Evolutionary conservation across 148 eudicot genomes (phyloP).

Genomic region (Hydrangea macrophylla): DNA sequence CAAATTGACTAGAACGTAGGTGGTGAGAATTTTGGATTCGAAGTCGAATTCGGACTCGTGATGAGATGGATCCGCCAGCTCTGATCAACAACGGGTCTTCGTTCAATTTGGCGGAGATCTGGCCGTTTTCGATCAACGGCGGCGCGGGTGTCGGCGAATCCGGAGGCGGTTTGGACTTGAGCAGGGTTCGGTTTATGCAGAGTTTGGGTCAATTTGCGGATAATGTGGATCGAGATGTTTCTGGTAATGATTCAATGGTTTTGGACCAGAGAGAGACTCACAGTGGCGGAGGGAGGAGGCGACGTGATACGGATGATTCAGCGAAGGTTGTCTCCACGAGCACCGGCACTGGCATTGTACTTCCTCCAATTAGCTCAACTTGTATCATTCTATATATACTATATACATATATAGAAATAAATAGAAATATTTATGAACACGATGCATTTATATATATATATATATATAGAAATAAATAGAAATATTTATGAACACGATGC

Average conservation of each 20-base stretch:
- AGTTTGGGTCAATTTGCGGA: constrained; percentile 11
- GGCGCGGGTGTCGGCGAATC: background rate
- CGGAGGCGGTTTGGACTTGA: constrained; percentile 13
- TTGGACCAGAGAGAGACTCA: constrained; percentile 12
- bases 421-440: background rate
- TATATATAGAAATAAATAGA: background rate
- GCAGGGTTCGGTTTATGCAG: constrained; percentile 12
- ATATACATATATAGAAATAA: background rate
- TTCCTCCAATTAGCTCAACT: background rate
- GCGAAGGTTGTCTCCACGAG: constrained; percentile 10
- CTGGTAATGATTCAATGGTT: constrained; percentile 8
- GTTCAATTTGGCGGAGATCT: constrained; percentile 65
- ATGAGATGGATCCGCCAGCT: constrained; percentile 51
- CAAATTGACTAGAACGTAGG: background rate
- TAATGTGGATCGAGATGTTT: constrained; percentile 11
- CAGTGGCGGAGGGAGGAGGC: constrained; percentile 6
- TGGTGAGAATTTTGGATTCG: constrained; percentile 5
- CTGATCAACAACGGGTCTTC: constrained; percentile 34
- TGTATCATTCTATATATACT: background rate
- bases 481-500: background rate
- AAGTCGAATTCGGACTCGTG: background rate
- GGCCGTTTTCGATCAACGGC: constrained; percentile 48
- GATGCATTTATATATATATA: background rate
- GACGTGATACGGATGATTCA: constrained; percentile 8
- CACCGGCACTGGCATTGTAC: constrained; percentile 13